These are phyloP conservation scores for Calonectria pseudoreteaudii DNA, from an alignment of 2,329 filamentous ascomycete species.

Conservation along the genomic window DNA sequence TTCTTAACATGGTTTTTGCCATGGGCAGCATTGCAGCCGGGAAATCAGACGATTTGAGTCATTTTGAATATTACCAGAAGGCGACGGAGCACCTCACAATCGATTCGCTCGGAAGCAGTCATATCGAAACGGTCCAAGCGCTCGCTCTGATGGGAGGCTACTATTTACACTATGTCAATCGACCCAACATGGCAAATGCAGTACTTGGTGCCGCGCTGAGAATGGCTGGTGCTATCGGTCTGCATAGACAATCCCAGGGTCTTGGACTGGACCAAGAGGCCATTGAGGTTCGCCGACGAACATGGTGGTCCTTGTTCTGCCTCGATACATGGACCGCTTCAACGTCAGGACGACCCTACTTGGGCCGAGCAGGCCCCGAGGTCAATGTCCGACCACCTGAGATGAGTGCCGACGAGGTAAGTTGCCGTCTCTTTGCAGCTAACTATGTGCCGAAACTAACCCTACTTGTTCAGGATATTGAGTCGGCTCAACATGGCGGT, in stretches of 20 bases:
- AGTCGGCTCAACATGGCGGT: constrained; percentile 70
- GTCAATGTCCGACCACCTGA: constrained; percentile 75
- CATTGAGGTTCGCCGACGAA: constrained; percentile 70
- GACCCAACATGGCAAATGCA: constrained; percentile 81
- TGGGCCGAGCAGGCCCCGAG: constrained; percentile 75
- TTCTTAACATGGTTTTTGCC: constrained; percentile 82
- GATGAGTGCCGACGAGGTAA: constrained; percentile 57
- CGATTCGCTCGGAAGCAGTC: constrained; percentile 70
- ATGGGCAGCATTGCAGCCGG: constrained; percentile 78
- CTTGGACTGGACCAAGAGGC: constrained; percentile 16
- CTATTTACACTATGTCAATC: constrained; percentile 81
- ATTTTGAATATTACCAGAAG: constrained; percentile 76
- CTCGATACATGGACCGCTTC: constrained; percentile 81
- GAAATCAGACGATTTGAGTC: constrained; percentile 73
- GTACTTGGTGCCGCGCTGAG: constrained; percentile 77
- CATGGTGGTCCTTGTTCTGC: constrained; percentile 82
- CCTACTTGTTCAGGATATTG: constrained; percentile 46
- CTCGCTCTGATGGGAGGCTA: constrained; percentile 79
- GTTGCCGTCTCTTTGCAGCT: neutral
- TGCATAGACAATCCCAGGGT: constrained; percentile 68
- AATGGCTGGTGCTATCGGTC: constrained; percentile 77
- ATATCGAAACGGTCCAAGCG: constrained; percentile 76
- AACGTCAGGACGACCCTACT: constrained; percentile 76
- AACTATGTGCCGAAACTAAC: neutral
- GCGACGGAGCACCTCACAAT: constrained; percentile 75